A percentile compares a stretch with the other conserved stretches of the same genome.
phyloP scores from a whole-genome alignment of 1,284 basidiomycete genomes.

The Hypsizygus ulmarius region DNA sequence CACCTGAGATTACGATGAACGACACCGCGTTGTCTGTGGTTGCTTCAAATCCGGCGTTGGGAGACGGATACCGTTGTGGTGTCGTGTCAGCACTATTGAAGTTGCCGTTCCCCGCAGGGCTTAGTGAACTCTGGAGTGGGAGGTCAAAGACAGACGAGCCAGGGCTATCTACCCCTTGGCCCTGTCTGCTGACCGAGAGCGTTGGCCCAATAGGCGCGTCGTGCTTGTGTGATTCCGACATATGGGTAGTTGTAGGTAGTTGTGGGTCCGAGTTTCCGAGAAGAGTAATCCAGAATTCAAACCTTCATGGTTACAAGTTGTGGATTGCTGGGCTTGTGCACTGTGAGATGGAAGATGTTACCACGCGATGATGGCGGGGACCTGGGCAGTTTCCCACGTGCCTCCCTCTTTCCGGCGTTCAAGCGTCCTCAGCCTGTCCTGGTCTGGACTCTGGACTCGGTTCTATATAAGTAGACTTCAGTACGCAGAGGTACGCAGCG shows the following conservation, averaged over 20 bases:
- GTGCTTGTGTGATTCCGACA: constrained; percentile 9
- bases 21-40: constrained; percentile 26
- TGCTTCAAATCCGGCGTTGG: constrained; percentile 3
- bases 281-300: too few species aligned
- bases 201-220: constrained; percentile 16
- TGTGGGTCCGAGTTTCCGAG: background rate
- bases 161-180: constrained; percentile 41
- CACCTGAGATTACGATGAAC: constrained; percentile 73
- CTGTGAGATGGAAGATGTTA: too few species aligned
- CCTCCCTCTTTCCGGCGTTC: too few species aligned
- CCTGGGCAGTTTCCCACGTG: too few species aligned
- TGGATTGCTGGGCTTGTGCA: too few species aligned
- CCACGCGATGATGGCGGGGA: too few species aligned
- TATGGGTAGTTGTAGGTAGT: constrained; percentile 5
- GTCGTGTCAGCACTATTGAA: constrained; percentile 2
- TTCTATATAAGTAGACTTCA: too few species aligned
- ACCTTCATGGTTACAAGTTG: too few species aligned
- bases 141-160: constrained; percentile 73
- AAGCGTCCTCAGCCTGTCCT: too few species aligned
- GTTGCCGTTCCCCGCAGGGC: background rate
- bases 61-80: constrained; percentile 6
- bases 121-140: constrained; percentile 41
- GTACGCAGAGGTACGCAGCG: too few species aligned
- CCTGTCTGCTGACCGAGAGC: constrained; percentile 10
- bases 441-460: too few species aligned